Evolutionary conservation across 768 basidiomycete species (phyloP), one percentile per base, ranked within the genome.

Genomic region (Suillus sp.): DNA sequence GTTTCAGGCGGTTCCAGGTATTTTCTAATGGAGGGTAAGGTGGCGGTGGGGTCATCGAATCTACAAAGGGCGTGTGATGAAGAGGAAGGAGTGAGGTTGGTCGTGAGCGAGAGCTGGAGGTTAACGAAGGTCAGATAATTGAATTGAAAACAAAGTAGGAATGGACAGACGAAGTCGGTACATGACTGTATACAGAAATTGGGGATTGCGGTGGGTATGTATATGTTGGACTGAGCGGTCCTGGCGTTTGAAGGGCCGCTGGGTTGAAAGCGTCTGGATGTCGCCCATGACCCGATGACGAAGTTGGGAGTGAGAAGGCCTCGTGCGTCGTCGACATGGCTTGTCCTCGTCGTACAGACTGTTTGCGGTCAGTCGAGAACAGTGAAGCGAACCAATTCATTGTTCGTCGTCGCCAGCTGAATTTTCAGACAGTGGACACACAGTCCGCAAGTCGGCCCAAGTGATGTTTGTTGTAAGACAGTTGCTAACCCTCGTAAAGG

Each of bases 261-360:
- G 84, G 77, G 66, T 80, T 83, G 80, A 86, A 89, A 18, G 84
- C 80, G 70, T 87, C 87, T 27, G 84, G 83, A 70, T 85, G 86
- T 37, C 82, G 63, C 55, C 77, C 66, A 64, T 81, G 78, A 61
- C 78, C 78, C 18, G 90, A 90, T 30, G 91, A 90, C 30, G 87
- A 85, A 3, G 86, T 86, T 51, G 92, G 91, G 38, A 96, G 81
- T 56, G 91, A 90, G 77, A 96, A 96, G 65, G 95, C 93, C 74
- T 95, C 93, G 71, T 90, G 86, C 7, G 94, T 95, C 18, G 86
- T 86, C 37, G 85, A 86, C 67, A 95, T 84, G 34, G 90, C 86
- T 74, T 89, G 87, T 61, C 84, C 83, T 72, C 82, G 83, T 63
- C 86, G 78, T 38, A 80, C 70, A 65, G 80, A 81, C 70, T 83